Percentiles rank a stretch among this genome's conserved stretches.
Conservation (phyloP, 495 filamentous ascomycete genomes). For the Annulohypoxylon nitens region DNA sequence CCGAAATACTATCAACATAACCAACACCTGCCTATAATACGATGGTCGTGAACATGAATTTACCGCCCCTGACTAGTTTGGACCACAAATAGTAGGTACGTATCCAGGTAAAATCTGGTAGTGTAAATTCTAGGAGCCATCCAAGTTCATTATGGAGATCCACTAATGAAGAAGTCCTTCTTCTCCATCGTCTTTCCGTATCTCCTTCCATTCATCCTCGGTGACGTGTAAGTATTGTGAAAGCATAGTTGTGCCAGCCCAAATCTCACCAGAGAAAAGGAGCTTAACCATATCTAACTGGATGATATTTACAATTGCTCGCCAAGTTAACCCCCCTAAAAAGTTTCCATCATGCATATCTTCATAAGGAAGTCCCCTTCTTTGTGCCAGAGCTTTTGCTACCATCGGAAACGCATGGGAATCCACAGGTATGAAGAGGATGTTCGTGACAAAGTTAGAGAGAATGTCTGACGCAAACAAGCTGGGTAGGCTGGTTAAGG, state of each 20-base stretch:
- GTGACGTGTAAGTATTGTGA: constrained; percentile 50
- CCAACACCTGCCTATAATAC: constrained; percentile 20
- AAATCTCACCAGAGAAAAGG: constrained; percentile 50
- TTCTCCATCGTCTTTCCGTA: constrained; percentile 32
- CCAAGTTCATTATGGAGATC: neutral
- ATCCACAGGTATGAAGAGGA: constrained; percentile 54
- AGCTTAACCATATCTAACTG: constrained; percentile 53
- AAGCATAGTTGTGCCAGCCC: constrained; percentile 49
- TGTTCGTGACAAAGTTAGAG: constrained; percentile 48
- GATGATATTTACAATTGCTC: constrained; percentile 52
- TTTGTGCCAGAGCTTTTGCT: constrained; percentile 47
- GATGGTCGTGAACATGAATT: constrained; percentile 1
- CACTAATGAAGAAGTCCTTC: constrained; percentile 17
- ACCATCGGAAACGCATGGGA: constrained; percentile 45
- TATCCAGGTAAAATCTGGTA: neutral
- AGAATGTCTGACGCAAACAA: constrained; percentile 55
- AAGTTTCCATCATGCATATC: constrained; percentile 41
- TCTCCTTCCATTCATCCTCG: constrained; percentile 57
- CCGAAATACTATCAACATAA: neutral
- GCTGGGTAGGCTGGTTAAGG: constrained; percentile 54
- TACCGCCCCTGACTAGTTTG: constrained; percentile 7
- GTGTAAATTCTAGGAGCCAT: neutral
- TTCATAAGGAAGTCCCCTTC: constrained; percentile 42
- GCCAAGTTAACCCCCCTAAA: constrained; percentile 35
- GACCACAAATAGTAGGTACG: neutral